Conservation (phyloP, 371 early-diverging fungal genomes). For the Zychaea mexicana region DNA sequence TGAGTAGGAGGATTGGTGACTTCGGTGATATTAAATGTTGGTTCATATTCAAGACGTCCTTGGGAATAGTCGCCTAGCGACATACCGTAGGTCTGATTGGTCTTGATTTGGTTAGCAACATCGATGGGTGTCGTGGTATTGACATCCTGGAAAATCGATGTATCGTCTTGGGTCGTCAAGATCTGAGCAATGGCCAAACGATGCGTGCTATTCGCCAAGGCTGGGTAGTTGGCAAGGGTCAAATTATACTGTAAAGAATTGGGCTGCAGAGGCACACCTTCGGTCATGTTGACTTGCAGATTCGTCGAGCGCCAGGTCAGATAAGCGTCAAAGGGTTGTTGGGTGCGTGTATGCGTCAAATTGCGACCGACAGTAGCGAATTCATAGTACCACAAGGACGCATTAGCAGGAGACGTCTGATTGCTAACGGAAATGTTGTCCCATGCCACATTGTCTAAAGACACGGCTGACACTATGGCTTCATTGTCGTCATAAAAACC, state of each 20-base stretch:
- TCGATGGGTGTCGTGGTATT: slow-evolving; percentile 42
- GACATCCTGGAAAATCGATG: slow-evolving; percentile 29
- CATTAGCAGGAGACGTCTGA: slow-evolving; percentile 31
- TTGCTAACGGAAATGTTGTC: slow-evolving; percentile 32
- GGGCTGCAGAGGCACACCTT: slow-evolving; percentile 39
- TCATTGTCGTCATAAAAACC: slow-evolving; percentile 44
- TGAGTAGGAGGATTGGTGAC: slow-evolving; percentile 6
- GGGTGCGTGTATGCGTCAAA: not conserved
- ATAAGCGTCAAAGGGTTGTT: slow-evolving; percentile 22
- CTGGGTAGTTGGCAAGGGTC: slow-evolving; percentile 26
- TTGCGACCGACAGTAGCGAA: slow-evolving; percentile 28
- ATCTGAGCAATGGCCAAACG: slow-evolving; percentile 35
- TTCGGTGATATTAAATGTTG: slow-evolving; percentile 29
- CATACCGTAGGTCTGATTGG: slow-evolving; percentile 43
- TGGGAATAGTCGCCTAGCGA: slow-evolving; percentile 45
- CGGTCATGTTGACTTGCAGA: slow-evolving; percentile 45
- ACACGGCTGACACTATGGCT: slow-evolving; percentile 23
- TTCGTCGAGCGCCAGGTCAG: slow-evolving; percentile 39
- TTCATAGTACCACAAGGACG: slow-evolving; percentile 29
- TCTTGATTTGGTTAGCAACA: slow-evolving; percentile 41
- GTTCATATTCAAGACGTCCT: slow-evolving; percentile 45
- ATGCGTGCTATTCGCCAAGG: slow-evolving; percentile 7
- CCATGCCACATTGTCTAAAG: slow-evolving; percentile 35
- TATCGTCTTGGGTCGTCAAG: slow-evolving; percentile 11
- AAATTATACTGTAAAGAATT: slow-evolving; percentile 47